A percentile compares a stretch with the other conserved stretches of the same genome.
Evolutionary conservation across 129 eudicot genomes (phyloP).

Genomic region (Oenanthe sinensis): DNA sequence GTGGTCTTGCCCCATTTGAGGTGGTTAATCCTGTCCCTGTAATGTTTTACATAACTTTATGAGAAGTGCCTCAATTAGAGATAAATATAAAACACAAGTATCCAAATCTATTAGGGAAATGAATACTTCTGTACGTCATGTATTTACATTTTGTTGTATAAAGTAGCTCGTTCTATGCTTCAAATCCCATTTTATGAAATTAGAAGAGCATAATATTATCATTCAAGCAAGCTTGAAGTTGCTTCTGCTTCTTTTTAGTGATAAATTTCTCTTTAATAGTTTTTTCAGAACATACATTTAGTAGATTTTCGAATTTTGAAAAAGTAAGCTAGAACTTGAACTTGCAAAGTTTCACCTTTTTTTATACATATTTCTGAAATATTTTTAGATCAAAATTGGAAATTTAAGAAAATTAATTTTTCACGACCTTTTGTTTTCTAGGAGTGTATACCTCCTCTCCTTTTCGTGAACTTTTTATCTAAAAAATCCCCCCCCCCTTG

Average conservation of each 20-base stretch:
- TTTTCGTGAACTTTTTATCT: neutral
- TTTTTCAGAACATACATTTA: neutral
- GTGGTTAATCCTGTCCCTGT: conserved; percentile 14
- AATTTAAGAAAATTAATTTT: neutral
- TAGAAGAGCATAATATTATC: neutral
- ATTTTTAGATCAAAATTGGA: neutral
- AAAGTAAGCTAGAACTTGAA: neutral
- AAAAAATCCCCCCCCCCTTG: neutral
- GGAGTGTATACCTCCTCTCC: no score
- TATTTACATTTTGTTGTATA: neutral
- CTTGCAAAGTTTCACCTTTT: neutral
- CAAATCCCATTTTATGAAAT: neutral
- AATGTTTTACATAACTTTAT: neutral
- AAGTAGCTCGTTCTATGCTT: neutral
- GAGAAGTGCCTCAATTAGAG: neutral
- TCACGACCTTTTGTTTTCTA: neutral
- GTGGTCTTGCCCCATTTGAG: conserved; percentile 41
- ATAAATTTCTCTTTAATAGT: neutral
- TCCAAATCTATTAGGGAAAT: neutral
- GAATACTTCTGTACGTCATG: neutral
- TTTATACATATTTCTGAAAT: neutral
- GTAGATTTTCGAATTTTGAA: neutral
- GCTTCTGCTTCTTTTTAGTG: neutral
- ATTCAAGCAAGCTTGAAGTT: neutral
- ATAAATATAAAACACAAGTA: neutral